These are phyloP conservation scores for Podila clonocystis DNA, from an alignment of 192 early-diverging fungal genomes.

Conservation along the genomic window DNA sequence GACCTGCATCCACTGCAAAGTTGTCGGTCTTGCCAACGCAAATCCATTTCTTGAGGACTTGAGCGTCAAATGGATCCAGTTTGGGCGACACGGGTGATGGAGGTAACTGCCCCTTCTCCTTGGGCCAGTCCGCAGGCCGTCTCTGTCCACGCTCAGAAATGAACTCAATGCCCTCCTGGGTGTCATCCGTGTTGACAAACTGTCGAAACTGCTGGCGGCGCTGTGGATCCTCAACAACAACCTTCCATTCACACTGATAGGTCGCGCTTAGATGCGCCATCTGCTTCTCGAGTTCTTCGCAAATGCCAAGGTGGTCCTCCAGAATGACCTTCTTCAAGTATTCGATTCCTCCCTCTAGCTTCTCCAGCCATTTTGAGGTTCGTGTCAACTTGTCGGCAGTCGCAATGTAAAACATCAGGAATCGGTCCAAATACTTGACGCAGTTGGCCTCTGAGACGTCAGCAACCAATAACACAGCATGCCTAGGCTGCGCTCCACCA, in stretches of 20 bases:
- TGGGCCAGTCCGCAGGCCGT: constrained; percentile 72
- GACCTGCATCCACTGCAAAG: constrained; percentile 61
- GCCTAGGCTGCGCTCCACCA: constrained; percentile 73
- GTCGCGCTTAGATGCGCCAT: constrained; percentile 67
- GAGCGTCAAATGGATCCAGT: constrained; percentile 23
- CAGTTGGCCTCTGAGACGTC: constrained; percentile 62
- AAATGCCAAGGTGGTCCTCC: constrained; percentile 73
- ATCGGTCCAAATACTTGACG: constrained; percentile 70
- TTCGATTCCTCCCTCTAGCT: constrained; percentile 73
- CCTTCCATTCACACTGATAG: constrained; percentile 73
- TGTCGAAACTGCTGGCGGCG: constrained; percentile 64
- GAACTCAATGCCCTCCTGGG: constrained; percentile 58
- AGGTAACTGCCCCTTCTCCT: constrained; percentile 30
- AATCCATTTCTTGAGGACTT: constrained; percentile 42
- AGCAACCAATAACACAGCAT: constrained; percentile 65
- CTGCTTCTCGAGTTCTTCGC: constrained; percentile 70
- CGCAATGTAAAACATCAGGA: constrained; percentile 76
- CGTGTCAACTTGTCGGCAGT: constrained; percentile 71
- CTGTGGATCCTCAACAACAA: constrained; percentile 68
- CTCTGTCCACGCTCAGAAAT: constrained; percentile 71
- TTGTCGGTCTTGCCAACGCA: constrained; percentile 35
- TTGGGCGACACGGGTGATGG: constrained; percentile 11
- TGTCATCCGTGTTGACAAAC: constrained; percentile 71
- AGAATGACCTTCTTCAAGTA: constrained; percentile 68
- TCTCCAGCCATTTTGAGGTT: constrained; percentile 77